Base-by-base conservation (phyloP, 1,284 basidiomycete genomes). In the Papiliotrema fonsecae region DNA sequence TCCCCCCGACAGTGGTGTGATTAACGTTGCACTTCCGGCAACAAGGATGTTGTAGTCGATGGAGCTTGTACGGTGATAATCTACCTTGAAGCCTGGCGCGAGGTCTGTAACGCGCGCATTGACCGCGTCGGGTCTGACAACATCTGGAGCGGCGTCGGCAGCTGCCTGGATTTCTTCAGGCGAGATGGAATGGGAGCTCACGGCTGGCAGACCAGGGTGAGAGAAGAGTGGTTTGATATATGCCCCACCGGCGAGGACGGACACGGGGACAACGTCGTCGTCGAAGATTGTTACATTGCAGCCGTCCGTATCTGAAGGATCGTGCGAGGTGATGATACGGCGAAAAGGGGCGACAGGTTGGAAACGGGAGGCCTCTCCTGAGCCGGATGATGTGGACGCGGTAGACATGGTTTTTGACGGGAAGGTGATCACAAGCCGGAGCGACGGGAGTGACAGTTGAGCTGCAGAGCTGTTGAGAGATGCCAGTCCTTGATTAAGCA, bases 41-140 rank as follows among this genome's bases (percentile, higher is more conserved):
- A 70, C 19, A 26, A 71, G 50, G 44, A 72, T 60, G 50, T 72
- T 72, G 48, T 72, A 69, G 51, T 73, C 72, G 32, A 72, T 49
- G 22, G 65, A 67, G 26, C 51, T 57, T 0, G 70, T 70, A 14
- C 72, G 45, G 55, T 74, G 72, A 59, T 65, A 64, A 1, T 42
- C 59, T 10, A 69, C 60, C 0, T 51, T 27, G 38, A 58, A 58
- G 45, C 61, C 57, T 0, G 71, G 69, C 13, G 52, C 54, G 1
- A 72, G 50, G 40, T 68, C 63, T 2, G 71, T 72, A n/a, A 70
- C 60, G 31, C 62, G 64, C n/a, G 55, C 58, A 40, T 73, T 71
- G 6, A 60, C 58, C 6, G 69, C 70, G 30, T 50, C 52, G 11
- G 67, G 64, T 5, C 57, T 44, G 9, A 65, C 61, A 3, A 70